A percentile compares a stretch with the other conserved stretches of the same genome.
These are phyloP conservation scores for Cardamine occulta DNA, from an alignment of 345 rosid genomes.

Conservation along the genomic window DNA sequence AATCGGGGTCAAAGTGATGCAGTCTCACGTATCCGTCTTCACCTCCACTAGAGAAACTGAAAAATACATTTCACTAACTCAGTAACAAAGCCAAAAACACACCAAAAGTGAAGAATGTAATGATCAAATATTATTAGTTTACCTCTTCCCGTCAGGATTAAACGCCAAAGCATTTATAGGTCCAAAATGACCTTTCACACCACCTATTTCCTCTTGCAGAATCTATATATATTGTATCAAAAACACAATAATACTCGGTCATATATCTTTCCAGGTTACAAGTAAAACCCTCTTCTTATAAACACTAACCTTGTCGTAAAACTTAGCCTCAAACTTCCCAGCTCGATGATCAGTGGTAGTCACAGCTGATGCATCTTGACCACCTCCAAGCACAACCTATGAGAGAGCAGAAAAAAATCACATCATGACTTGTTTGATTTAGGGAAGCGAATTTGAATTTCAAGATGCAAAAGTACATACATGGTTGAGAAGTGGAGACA, in stretches of 20 bases:
- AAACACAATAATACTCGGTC: conserved; percentile 10
- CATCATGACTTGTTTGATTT: background rate
- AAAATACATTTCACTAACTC: conserved; percentile 11
- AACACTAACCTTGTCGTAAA: conserved; percentile 58
- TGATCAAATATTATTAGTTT: conserved; percentile 15
- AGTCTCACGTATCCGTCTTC: conserved; percentile 96
- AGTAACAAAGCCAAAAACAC: background rate
- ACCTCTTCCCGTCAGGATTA: conserved; percentile 97
- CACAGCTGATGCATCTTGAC: conserved; percentile 96
- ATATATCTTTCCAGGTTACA: background rate
- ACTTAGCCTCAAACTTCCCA: conserved; percentile 97
- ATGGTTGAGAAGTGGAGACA: conserved; percentile 97
- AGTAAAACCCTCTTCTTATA: background rate
- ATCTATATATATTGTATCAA: conserved; percentile 53
- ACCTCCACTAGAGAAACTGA: conserved; percentile 94
- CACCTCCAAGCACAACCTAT: conserved; percentile 99
- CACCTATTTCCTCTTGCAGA: conserved; percentile 90
- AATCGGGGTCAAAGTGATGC: conserved; percentile 91
- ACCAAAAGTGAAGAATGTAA: background rate
- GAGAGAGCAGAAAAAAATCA: background rate
- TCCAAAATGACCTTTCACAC: conserved; percentile 98
- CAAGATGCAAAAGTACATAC: conserved; percentile 48
- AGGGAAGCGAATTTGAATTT: background rate
- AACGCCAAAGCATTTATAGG: conserved; percentile 96
- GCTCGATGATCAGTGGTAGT: conserved; percentile 98